Percentiles rank a stretch among this genome's conserved stretches.
phyloP scores from a whole-genome alignment of 2,329 filamentous ascomycete species.

The Elsinoe necatrix region DNA sequence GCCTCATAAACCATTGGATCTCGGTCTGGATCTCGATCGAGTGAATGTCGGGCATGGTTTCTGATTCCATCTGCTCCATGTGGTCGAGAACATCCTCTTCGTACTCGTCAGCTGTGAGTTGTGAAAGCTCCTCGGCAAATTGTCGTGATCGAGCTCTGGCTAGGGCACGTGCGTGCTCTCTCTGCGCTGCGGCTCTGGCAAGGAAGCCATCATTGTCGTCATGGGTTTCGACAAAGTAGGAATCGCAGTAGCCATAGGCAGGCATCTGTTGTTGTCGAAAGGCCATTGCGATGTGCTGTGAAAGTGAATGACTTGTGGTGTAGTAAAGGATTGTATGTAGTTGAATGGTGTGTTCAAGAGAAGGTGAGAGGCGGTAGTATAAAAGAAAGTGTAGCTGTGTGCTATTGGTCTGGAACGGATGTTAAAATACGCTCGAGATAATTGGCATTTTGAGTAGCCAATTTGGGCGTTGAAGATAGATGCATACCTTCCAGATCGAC shows the following conservation, averaged over 20 bases:
- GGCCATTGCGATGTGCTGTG: slow-evolving; percentile 44
- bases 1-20: slow-evolving; percentile 99
- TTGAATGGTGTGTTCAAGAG: slow-evolving; percentile 34
- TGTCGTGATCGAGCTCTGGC: slow-evolving; percentile 77
- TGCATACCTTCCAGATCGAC: slow-evolving; percentile 20
- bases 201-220: slow-evolving; percentile 47
- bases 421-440: slow-evolving; percentile 24
- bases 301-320: slow-evolving; percentile 24
- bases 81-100: slow-evolving; percentile 89
- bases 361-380: slow-evolving; percentile 23
- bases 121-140: slow-evolving; percentile 81
- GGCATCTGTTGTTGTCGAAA: slow-evolving; percentile 44
- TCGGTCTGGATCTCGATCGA: slow-evolving; percentile 98
- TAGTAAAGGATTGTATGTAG: slow-evolving; percentile 51
- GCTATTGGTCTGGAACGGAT: slow-evolving; percentile 27
- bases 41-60: slow-evolving; percentile 90
- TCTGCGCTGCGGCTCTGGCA: slow-evolving; percentile 54
- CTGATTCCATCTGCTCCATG: slow-evolving; percentile 91
- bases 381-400: not conserved
- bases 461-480: slow-evolving; percentile 34
- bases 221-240: slow-evolving; percentile 57
- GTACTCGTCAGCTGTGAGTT: slow-evolving; percentile 78
- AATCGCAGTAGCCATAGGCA: slow-evolving; percentile 57
- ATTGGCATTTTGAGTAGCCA: not conserved
- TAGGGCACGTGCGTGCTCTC: slow-evolving; percentile 69